Evolutionary conservation across 164 flowering plant species (phyloP), one percentile per base, ranked within the genome.

Genomic region (Piper betle): DNA sequence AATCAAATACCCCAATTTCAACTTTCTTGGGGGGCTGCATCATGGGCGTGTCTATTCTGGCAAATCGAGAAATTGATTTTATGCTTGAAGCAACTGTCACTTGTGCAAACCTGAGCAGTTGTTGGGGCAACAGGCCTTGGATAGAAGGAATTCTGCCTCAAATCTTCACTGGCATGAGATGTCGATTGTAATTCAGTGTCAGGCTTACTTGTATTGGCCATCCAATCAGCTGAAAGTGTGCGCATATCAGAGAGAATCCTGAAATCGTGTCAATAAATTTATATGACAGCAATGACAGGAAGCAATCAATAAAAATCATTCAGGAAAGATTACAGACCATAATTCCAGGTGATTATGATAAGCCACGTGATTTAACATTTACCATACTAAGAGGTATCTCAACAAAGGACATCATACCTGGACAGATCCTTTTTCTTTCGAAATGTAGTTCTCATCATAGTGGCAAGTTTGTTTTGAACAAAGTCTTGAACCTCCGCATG

Each of bases 161-260:
- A 80, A 71, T 85, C 95, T 75, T 90, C 96, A 69, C 87, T 86
- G 52, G 87, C 85, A 74, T 84, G 96, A 41, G 81, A 85, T 60
- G 68, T 68, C 57, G 89, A 69, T 57, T 78, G 96, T 52, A 79
- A 64, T 50, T 86, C 95, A 54, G 78, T 57, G 57, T 85, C 99
- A 65, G 93, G 79, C 73, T 78, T 84, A 86, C 77, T 86, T 52
- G 92, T 81, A 68, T 91, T 94, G 62, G 96, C 96, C 99, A 94
- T 94, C 99, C 99, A 94, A 72, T 94, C 99, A 39, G 99, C 97
- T 71, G 99, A 86, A 73, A 94, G 91, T 55, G 99, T 94, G 61
- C 97, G 80, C 99, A 94, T 94, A 74, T 94, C 99, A 75, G 97
- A 88, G 73, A 94, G 86, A 64, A 94, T 82, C 89, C 99, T 94